Evolutionary conservation across 2,329 filamentous ascomycete genomes (phyloP).

Genomic region (Sclerotinia borealis): DNA sequence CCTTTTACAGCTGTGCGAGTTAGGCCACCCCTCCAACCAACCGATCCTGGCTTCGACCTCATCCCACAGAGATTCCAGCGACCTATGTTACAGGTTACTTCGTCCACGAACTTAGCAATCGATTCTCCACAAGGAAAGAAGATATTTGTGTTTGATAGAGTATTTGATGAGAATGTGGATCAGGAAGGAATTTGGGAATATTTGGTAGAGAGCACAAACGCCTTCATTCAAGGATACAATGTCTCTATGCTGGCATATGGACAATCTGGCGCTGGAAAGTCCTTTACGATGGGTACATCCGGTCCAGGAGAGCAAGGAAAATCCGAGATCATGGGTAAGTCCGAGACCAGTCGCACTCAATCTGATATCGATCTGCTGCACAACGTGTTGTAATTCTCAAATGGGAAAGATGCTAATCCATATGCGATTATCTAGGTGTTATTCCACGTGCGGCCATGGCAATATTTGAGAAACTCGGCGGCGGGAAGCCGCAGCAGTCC

Average conservation of each 20-base stretch:
- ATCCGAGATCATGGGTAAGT: slow-evolving; percentile 69
- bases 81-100: slow-evolving; percentile 84
- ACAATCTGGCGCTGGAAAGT: slow-evolving; percentile 96
- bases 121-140: slow-evolving; percentile 91
- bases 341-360: slow-evolving; percentile 11
- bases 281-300: slow-evolving; percentile 97
- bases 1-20: slow-evolving; percentile 72
- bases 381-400: background rate
- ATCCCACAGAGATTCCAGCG: slow-evolving; percentile 94
- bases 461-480: slow-evolving; percentile 82
- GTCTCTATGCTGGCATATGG: slow-evolving; percentile 95
- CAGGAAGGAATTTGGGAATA: slow-evolving; percentile 96
- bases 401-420: slow-evolving; percentile 17
- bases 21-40: slow-evolving; percentile 74
- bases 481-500: slow-evolving; percentile 36
- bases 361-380: slow-evolving; percentile 6
- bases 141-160: slow-evolving; percentile 92
- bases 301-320: slow-evolving; percentile 73
- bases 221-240: slow-evolving; percentile 96
- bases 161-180: slow-evolving; percentile 75
- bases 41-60: slow-evolving; percentile 87
- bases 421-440: slow-evolving; percentile 56
- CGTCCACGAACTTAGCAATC: slow-evolving; percentile 77
- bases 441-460: slow-evolving; percentile 83
- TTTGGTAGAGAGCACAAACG: slow-evolving; percentile 78